Conservation (phyloP, 2,329 filamentous ascomycete species). For the Emergomyces africanus region DNA sequence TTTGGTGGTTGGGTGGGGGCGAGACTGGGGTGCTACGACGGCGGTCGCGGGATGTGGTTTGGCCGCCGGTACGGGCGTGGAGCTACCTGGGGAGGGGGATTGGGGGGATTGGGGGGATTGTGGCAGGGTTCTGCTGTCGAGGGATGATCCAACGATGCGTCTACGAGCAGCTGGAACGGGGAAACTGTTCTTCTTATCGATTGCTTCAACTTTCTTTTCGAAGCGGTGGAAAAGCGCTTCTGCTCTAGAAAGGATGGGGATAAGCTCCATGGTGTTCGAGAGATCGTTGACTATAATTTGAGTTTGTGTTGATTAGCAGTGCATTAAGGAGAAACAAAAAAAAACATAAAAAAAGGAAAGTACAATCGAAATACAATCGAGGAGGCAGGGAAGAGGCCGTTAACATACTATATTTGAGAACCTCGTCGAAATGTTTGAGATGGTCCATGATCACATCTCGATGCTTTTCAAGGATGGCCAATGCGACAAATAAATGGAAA, state of each 20-base stretch:
- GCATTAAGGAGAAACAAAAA: neutral
- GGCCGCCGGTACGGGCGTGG: neutral
- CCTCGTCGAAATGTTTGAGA: slow-evolving; percentile 87
- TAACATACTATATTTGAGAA: slow-evolving; percentile 78
- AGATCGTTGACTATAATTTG: slow-evolving; percentile 71
- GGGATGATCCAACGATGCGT: slow-evolving; percentile 3
- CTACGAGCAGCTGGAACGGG: slow-evolving; percentile 41
- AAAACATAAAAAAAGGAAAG: too few species aligned
- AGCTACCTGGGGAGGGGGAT: neutral
- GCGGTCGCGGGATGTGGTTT: neutral
- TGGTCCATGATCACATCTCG: slow-evolving; percentile 94
- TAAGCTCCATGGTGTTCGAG: slow-evolving; percentile 81
- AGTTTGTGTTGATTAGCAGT: slow-evolving; percentile 7
- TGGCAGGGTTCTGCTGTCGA: neutral
- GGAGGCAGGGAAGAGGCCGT: neutral
- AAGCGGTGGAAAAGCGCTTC: slow-evolving; percentile 83
- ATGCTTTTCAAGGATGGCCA: slow-evolving; percentile 92
- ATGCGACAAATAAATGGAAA: slow-evolving; percentile 87
- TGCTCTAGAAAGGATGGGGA: slow-evolving; percentile 72
- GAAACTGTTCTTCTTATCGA: slow-evolving; percentile 85
- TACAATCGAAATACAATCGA: neutral
- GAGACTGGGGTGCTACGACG: neutral
- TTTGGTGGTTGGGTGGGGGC: slow-evolving; percentile 8
- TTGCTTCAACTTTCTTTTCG: slow-evolving; percentile 73
- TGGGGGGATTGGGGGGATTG: too few species aligned